phyloP scores from a whole-genome alignment of 2,329 filamentous ascomycete species.

The Apiospora saccharicola region DNA sequence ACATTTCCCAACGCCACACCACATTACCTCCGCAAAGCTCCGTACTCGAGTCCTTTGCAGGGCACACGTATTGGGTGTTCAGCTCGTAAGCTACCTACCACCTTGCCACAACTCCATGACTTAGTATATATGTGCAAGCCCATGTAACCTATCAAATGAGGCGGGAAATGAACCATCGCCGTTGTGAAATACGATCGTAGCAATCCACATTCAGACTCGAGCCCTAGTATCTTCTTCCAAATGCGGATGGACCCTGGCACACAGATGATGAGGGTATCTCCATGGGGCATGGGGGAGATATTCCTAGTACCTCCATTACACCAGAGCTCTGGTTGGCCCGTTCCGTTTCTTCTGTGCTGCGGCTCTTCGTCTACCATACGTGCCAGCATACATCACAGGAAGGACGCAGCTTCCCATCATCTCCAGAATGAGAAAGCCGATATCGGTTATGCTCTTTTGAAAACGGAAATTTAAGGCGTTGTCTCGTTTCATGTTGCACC shows the following conservation, averaged over 20 bases:
- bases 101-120: neutral
- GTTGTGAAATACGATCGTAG: neutral
- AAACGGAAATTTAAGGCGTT: neutral
- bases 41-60: neutral
- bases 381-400: neutral
- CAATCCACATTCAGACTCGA: neutral
- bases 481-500: neutral
- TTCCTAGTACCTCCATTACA: neutral
- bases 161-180: slow-evolving; percentile 2
- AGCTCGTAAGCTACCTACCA: neutral
- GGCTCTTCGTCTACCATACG: neutral
- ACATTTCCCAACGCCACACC: neutral
- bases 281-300: neutral
- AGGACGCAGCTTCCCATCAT: neutral
- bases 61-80: neutral
- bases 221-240: neutral
- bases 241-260: neutral
- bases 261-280: neutral
- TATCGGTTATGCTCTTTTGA: neutral
- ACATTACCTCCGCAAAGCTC: neutral
- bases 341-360: neutral
- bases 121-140: neutral
- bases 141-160: neutral
- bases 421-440: neutral
- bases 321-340: neutral